Percentiles rank a stretch among this genome's conserved stretches.
Evolutionary conservation across 1,284 basidiomycete species (phyloP).

Genomic region (Porodaedalea pini): DNA sequence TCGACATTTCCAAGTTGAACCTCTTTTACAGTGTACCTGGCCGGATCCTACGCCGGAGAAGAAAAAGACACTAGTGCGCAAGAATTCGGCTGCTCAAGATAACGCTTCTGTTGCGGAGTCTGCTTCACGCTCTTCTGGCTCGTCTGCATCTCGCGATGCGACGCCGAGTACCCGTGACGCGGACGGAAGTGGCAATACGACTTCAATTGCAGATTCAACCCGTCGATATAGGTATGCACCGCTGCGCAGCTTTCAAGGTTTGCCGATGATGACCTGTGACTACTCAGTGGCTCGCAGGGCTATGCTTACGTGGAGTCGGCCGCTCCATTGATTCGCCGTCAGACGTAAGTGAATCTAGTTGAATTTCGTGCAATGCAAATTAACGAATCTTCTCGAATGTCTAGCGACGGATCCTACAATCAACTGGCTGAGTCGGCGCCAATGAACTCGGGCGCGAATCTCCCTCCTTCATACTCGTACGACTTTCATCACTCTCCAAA

Average conservation of each 20-base stretch:
- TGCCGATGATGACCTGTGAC: constrained; percentile 1
- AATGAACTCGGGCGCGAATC: constrained; percentile 2
- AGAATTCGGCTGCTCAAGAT: constrained; percentile 18
- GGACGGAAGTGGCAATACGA: not conserved
- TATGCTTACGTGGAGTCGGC: constrained; percentile 8
- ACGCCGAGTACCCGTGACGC: constrained; percentile 16
- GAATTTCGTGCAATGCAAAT: not conserved
- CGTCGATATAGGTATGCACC: constrained; percentile 17
- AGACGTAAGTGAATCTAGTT: constrained; percentile 14
- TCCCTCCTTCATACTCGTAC: constrained; percentile 11
- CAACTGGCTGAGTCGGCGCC: not conserved
- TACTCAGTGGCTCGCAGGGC: constrained; percentile 5
- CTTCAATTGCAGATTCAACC: not conserved
- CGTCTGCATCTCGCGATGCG: constrained; percentile 15
- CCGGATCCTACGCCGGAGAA: constrained; percentile 65
- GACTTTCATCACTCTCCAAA: constrained; percentile 8
- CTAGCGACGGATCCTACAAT: not conserved
- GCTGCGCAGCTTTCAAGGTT: not conserved
- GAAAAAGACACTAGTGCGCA: constrained; percentile 42
- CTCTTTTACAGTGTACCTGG: constrained; percentile 65
- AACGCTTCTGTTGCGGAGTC: constrained; percentile 16
- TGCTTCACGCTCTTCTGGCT: constrained; percentile 17
- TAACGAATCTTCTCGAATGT: not conserved
- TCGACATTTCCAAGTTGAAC: constrained; percentile 15
- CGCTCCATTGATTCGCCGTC: constrained; percentile 9